Percentiles rank a stretch among this genome's conserved stretches.
Evolutionary conservation across 2,329 filamentous ascomycete genomes (phyloP).

Genomic region (Immersiporthe knoxdaviesiana): DNA sequence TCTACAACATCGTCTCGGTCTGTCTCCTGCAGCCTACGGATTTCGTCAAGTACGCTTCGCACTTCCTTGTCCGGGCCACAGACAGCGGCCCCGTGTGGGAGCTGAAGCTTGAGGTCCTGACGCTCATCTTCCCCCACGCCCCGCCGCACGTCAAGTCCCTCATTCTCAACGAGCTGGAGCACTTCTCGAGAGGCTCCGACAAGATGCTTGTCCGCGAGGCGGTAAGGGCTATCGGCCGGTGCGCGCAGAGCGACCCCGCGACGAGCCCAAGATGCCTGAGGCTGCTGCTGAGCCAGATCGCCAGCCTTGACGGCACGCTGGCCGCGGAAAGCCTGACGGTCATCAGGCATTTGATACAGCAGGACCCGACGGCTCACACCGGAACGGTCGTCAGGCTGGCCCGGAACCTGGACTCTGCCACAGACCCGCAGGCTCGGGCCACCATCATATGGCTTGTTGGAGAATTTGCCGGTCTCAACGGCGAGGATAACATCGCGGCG

Average conservation of each 20-base stretch:
- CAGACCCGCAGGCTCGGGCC: conserved; percentile 84
- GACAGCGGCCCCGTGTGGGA: conserved; percentile 85
- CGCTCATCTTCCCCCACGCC: conserved; percentile 86
- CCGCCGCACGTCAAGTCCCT: conserved; percentile 77
- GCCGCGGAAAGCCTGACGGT: conserved; percentile 94
- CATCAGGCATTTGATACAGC: conserved; percentile 92
- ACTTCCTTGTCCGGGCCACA: conserved; percentile 82
- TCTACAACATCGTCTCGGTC: conserved; percentile 96
- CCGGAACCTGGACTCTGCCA: conserved; percentile 86
- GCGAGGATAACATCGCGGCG: conserved; percentile 86
- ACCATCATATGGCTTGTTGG: conserved; percentile 98
- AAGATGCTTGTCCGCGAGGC: conserved; percentile 82
- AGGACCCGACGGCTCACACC: conserved; percentile 78
- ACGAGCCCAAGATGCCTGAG: conserved; percentile 80
- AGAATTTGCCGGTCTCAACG: conserved; percentile 81
- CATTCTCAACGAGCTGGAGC: conserved; percentile 89
- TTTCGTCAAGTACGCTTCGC: conserved; percentile 87
- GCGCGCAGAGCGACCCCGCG: conserved; percentile 75
- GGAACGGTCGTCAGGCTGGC: conserved; percentile 87
- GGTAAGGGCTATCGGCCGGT: conserved; percentile 90
- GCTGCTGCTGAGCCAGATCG: conserved; percentile 83
- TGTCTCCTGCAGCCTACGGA: conserved; percentile 73
- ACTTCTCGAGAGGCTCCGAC: conserved; percentile 79
- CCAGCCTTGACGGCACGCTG: conserved; percentile 81
- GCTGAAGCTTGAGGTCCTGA: conserved; percentile 88